A percentile compares a stretch with the other conserved stretches of the same genome.
These are phyloP conservation scores for Houttuynia cordata DNA, from an alignment of 164 flowering plant genomes.

Conservation along the genomic window DNA sequence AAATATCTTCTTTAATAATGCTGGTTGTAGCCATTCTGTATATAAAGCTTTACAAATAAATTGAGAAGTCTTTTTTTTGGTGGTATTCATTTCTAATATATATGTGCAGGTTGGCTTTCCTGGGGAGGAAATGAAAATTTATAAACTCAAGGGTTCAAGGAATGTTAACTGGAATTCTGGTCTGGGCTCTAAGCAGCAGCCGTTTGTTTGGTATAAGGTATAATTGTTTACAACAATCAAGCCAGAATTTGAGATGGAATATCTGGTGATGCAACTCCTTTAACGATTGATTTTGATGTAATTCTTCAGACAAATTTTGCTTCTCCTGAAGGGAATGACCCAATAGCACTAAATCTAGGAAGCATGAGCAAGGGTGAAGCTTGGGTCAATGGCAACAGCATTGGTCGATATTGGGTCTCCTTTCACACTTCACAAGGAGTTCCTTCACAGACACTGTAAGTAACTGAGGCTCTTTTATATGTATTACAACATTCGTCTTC, in stretches of 20 bases:
- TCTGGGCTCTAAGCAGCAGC: slow-evolving; percentile 8
- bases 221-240: neutral
- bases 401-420: slow-evolving; percentile 75
- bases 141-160: slow-evolving; percentile 8
- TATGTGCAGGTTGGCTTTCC: slow-evolving; percentile 31
- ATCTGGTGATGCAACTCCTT: neutral
- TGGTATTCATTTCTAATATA: neutral
- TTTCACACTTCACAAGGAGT: slow-evolving; percentile 28
- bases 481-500: too few relatives aligned
- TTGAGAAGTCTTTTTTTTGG: neutral
- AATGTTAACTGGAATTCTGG: slow-evolving; percentile 21
- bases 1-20: neutral
- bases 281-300: neutral
- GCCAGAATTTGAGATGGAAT: neutral
- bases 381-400: slow-evolving; percentile 67
- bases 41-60: neutral
- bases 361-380: slow-evolving; percentile 71
- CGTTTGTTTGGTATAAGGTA: slow-evolving; percentile 51
- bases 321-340: slow-evolving; percentile 40
- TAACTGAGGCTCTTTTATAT: too few relatives aligned
- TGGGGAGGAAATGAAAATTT: slow-evolving; percentile 30
- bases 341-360: slow-evolving; percentile 40
- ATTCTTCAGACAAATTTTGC: slow-evolving; percentile 36
- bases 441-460: slow-evolving; percentile 46
- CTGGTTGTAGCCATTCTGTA: neutral